Evolutionary conservation across 2,329 filamentous ascomycete genomes (phyloP), one percentile per base, ranked within the genome.

Genomic region (Sporothrix inflata): DNA sequence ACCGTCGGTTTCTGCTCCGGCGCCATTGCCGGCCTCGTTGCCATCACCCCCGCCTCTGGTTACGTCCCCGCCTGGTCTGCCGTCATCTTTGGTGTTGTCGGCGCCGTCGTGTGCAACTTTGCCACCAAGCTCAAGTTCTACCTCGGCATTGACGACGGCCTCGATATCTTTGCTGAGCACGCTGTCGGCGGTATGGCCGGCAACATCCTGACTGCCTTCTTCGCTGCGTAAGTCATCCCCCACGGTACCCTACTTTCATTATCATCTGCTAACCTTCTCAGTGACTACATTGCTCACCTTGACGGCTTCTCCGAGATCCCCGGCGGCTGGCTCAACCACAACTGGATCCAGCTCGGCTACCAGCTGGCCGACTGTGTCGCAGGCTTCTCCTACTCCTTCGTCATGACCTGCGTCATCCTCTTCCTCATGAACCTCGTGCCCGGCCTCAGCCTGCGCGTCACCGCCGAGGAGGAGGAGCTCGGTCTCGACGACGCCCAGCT

Each of bases 1-100:
- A 95, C 93, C 1, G 94, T 97, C 34, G 94, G 94, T 2, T 97
- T 97, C 86, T 97, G 94, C 83, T 96, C 92, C 0, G 94, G 94
- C 74, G 92, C 97, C 30, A 91, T 97, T 77, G 92, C 94, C 45
- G 94, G 94, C 24, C 86, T 97, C 24, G 94, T 97, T 6, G 91
- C 91, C 73, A 97, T 97, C 75, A 97, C 94, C 9, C 94, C 94
- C 7, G 94, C 92, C 42, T 96, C 93, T 72, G 94, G 87, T 71
- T 97, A 88, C 79, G 93, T 97, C 16, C 93, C 94, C 11, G 88
- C 92, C 0, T 97, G 94, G 94, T 87, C 94, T 3, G 92, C 94
- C 1, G 89, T 97, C 38, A 83, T 95, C 71, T 96, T 91, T 77
- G 94, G 94, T 75, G 84, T 93, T 27, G 85, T 92, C 19, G 94